phyloP scores from a whole-genome alignment of 2,329 filamentous ascomycete genomes.

The Ascochyta koolunga region DNA sequence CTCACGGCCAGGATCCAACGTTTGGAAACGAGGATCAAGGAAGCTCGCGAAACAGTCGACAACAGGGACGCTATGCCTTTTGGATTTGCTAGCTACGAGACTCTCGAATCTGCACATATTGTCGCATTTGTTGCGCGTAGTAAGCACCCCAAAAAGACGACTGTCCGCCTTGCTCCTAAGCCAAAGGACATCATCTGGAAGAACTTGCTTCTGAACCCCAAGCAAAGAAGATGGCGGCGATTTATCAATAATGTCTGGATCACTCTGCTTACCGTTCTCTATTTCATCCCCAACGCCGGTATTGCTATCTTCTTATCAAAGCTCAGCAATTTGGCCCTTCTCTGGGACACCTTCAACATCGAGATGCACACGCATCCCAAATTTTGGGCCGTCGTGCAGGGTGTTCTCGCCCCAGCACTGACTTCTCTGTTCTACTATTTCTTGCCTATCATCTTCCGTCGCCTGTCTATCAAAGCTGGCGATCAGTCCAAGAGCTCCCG shows the following conservation, averaged over 20 bases:
- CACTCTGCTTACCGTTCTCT: slow-evolving; percentile 76
- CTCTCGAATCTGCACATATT: slow-evolving; percentile 83
- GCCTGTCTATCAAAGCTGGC: slow-evolving; percentile 80
- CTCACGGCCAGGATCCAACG: slow-evolving; percentile 82
- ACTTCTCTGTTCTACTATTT: slow-evolving; percentile 87
- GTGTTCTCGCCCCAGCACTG: slow-evolving; percentile 85
- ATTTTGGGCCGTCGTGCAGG: slow-evolving; percentile 87
- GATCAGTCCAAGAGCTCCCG: slow-evolving; percentile 91
- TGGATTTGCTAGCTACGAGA: slow-evolving; percentile 92
- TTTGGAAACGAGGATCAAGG: slow-evolving; percentile 82
- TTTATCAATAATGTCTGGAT: slow-evolving; percentile 88
- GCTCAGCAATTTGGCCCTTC: slow-evolving; percentile 75
- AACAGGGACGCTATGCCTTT: slow-evolving; percentile 87
- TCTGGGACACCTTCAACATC: slow-evolving; percentile 77
- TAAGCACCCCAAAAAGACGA: slow-evolving; percentile 80
- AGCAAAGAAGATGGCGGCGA: slow-evolving; percentile 72
- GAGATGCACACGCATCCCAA: slow-evolving; percentile 67
- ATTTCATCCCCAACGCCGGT: slow-evolving; percentile 90
- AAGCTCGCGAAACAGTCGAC: slow-evolving; percentile 81
- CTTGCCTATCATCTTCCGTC: slow-evolving; percentile 88
- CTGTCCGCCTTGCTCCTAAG: slow-evolving; percentile 77
- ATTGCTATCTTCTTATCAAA: slow-evolving; percentile 95
- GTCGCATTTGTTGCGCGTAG: slow-evolving; percentile 82
- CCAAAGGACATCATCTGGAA: slow-evolving; percentile 96
- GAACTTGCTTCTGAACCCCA: slow-evolving; percentile 77